Conservation (phyloP, 2,329 filamentous ascomycete genomes). For the Paramyrothecium sp. region DNA sequence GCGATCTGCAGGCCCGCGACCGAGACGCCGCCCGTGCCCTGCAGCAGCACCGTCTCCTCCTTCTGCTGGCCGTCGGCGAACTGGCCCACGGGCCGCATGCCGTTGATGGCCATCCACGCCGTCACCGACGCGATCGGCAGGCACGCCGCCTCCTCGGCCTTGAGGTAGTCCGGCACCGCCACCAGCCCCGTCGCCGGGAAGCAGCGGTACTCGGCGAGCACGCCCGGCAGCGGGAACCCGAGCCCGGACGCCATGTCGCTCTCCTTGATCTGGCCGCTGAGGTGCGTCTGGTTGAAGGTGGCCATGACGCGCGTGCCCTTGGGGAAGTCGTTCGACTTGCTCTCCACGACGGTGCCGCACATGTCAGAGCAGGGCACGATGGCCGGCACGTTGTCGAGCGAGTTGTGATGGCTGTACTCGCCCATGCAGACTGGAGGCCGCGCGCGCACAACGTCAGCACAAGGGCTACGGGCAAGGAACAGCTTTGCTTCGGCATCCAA, state of each 20-base stretch:
- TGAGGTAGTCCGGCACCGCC: slow-evolving; percentile 53
- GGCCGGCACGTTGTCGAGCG: slow-evolving; percentile 34
- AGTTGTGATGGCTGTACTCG: slow-evolving; percentile 64
- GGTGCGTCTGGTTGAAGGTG: slow-evolving; percentile 59
- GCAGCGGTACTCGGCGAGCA: slow-evolving; percentile 57
- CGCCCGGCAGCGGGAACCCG: slow-evolving; percentile 58
- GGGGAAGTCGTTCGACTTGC: slow-evolving; percentile 39
- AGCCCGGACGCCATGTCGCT: slow-evolving; percentile 55
- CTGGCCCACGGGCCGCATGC: slow-evolving; percentile 52
- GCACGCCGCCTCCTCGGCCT: slow-evolving; percentile 57
- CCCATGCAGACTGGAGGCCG: slow-evolving; percentile 56
- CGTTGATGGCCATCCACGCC: slow-evolving; percentile 65
- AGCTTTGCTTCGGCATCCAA: no score
- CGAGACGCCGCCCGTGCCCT: slow-evolving; percentile 54
- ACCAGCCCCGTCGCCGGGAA: slow-evolving; percentile 58
- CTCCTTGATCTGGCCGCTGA: slow-evolving; percentile 58
- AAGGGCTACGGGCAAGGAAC: neutral
- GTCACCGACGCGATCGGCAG: slow-evolving; percentile 62
- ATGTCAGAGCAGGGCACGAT: slow-evolving; percentile 70
- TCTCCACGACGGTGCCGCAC: slow-evolving; percentile 59
- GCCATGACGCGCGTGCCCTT: slow-evolving; percentile 65
- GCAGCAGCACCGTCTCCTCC: slow-evolving; percentile 43
- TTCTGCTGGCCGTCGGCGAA: slow-evolving; percentile 23
- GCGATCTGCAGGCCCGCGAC: slow-evolving; percentile 53
- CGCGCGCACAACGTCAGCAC: neutral